A percentile compares a stretch with the other conserved stretches of the same genome.
These are phyloP conservation scores for Diaporthe aspalathi DNA, from an alignment of 2,329 filamentous ascomycete genomes.

Conservation along the genomic window DNA sequence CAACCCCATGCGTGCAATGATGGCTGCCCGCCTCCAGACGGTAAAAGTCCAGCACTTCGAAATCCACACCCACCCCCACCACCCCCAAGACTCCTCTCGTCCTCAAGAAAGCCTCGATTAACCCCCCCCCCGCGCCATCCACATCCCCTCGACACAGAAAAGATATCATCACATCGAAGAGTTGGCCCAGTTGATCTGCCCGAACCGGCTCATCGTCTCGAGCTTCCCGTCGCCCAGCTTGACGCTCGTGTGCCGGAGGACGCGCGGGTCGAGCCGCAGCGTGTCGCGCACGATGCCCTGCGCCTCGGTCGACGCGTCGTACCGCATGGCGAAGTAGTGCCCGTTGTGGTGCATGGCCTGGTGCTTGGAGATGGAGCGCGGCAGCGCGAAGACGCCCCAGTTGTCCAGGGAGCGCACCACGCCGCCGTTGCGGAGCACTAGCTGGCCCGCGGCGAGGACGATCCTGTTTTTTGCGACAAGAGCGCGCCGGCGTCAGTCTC, in stretches of 20 bases:
- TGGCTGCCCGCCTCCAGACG: neutral
- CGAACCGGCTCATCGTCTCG: slow-evolving; percentile 68
- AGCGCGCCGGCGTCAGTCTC: neutral
- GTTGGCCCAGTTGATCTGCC: slow-evolving; percentile 61
- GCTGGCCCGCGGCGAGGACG: slow-evolving; percentile 83
- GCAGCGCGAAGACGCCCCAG: slow-evolving; percentile 93
- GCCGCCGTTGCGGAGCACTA: slow-evolving; percentile 85
- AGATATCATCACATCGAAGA: slow-evolving; percentile 12
- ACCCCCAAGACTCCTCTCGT: neutral
- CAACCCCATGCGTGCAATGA: no score
- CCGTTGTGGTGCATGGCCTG: slow-evolving; percentile 86
- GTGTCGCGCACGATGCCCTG: slow-evolving; percentile 82
- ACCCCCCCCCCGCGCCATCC: no score
- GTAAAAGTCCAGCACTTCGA: neutral
- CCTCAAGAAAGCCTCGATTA: neutral
- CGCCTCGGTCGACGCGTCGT: slow-evolving; percentile 80
- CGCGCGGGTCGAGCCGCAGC: slow-evolving; percentile 85
- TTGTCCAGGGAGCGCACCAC: slow-evolving; percentile 93
- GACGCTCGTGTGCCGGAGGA: slow-evolving; percentile 88
- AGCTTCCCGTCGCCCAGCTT: slow-evolving; percentile 90
- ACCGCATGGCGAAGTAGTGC: slow-evolving; percentile 98
- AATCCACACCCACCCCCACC: neutral
- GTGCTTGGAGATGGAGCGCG: slow-evolving; percentile 80
- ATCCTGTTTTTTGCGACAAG: slow-evolving; percentile 71
- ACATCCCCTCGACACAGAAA: neutral